Base-by-base conservation (phyloP, 306 rosid species). In the Prinsepia uniflora region DNA sequence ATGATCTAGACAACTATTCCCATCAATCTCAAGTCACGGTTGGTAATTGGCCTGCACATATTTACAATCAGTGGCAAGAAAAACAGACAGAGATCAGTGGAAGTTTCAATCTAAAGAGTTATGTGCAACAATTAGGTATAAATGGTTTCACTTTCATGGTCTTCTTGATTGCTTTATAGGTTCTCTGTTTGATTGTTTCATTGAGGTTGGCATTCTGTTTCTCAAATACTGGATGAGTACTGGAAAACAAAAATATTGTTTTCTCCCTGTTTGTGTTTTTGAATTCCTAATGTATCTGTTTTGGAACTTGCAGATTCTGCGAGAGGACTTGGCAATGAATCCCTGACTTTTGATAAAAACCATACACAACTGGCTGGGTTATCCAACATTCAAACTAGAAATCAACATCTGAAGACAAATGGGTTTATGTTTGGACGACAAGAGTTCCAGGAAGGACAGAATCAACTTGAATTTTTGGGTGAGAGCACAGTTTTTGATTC, bases 391-490 rank as follows among this genome's bases (percentile, higher is more conserved):
- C 73, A 63, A 47, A 66, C 57, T 39, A 61, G 47, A 49, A 65
- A 71, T 63, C 81, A 68, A 22, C 54, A 69, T 62, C 71, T 70
- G 68, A 74, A 69, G 46, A 60, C 82, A 52, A 70, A 84, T 79
- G 86, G 72, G 63, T 78, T 59, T 79, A 84, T 84, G 86, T 76
- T 81, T 79, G 82, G 77, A 47, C 70, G 44, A 45, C 81, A 76
- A 57, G 65, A 44, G 61, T 81, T 76, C 65, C 72, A 70, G 75
- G 70, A 75, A 36, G 72, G 74, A 67, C 80, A 79, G 72, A 75
- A 75, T 68, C 76, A 63, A 65, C 34, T 50, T 57, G 68, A 72
- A 45, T 79, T 57, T 62, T 63, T 69, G 53, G 86, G 81, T 63
- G 88, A 79, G 62, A 78, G 53, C 19, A 65, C 78, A 75, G 78